Percentiles rank a stretch among this genome's conserved stretches.
phyloP scores from a whole-genome alignment of 192 early-diverging fungal genomes.

The Podila verticillata region DNA sequence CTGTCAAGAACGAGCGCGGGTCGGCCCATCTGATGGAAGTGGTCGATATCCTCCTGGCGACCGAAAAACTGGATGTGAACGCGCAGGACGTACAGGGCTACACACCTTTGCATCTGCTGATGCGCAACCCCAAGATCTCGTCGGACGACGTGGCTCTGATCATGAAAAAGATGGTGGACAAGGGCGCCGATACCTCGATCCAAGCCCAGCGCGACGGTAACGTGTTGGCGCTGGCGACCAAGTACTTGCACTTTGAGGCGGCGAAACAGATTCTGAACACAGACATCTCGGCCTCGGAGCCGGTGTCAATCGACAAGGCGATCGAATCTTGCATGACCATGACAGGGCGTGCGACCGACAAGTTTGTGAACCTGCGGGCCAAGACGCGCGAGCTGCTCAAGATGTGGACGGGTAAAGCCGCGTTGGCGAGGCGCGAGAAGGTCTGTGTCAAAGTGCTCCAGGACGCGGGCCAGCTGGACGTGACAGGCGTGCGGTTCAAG shows the following conservation, averaged over 20 bases:
- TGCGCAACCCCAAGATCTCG: constrained; percentile 93
- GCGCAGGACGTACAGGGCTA: constrained; percentile 26
- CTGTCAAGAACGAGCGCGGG: constrained; percentile 41
- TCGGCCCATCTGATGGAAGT: constrained; percentile 33
- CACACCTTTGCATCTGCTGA: constrained; percentile 68
- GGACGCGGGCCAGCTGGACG: constrained; percentile 24
- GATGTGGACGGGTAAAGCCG: constrained; percentile 42
- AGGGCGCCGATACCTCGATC: constrained; percentile 41
- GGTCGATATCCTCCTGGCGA: constrained; percentile 25
- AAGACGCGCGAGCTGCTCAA: constrained; percentile 41
- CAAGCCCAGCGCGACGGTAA: constrained; percentile 28
- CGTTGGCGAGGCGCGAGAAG: constrained; percentile 9
- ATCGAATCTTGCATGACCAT: constrained; percentile 50
- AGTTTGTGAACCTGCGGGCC: constrained; percentile 35
- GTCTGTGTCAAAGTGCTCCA: constrained; percentile 20
- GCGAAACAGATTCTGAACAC: constrained; percentile 5
- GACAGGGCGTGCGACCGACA: constrained; percentile 42
- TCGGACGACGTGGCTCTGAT: constrained; percentile 67
- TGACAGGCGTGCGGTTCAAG: constrained; percentile 13
- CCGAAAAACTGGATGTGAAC: constrained; percentile 21
- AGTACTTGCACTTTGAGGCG: constrained; percentile 46
- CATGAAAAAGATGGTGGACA: constrained; percentile 29
- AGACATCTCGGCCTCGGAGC: constrained; percentile 28
- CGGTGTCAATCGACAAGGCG: constrained; percentile 36
- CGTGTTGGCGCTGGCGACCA: constrained; percentile 33